A percentile compares a stretch with the other conserved stretches of the same genome.
Evolutionary conservation across 2,329 filamentous ascomycete genomes (phyloP).

Genomic region (Verticillium longisporum): DNA sequence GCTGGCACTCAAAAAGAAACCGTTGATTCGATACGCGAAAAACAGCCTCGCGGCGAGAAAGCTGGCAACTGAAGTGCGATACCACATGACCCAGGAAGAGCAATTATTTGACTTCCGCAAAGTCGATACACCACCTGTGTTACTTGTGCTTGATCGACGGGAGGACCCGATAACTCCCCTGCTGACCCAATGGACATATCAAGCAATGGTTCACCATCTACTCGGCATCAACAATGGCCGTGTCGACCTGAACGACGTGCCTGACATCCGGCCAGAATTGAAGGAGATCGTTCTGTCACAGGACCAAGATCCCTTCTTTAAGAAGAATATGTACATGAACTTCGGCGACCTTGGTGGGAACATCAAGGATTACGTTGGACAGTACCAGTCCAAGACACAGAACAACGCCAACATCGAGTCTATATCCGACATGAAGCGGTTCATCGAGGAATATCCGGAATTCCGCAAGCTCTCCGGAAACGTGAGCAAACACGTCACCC

Average conservation of each 20-base stretch:
- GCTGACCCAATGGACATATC: constrained; percentile 97
- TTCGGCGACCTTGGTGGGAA: constrained; percentile 93
- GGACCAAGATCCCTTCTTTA: constrained; percentile 98
- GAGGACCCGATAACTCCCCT: constrained; percentile 93
- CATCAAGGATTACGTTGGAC: constrained; percentile 97
- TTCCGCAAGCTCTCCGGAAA: constrained; percentile 96
- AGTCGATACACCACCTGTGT: constrained; percentile 87
- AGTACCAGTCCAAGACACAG: constrained; percentile 97
- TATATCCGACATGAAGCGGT: constrained; percentile 97
- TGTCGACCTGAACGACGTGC: constrained; percentile 78
- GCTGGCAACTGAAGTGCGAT: constrained; percentile 84
- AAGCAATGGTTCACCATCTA: constrained; percentile 98
- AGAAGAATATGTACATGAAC: constrained; percentile 97
- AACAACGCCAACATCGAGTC: constrained; percentile 94
- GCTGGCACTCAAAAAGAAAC: constrained; percentile 91
- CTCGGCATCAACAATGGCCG: constrained; percentile 93
- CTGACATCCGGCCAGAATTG: constrained; percentile 77
- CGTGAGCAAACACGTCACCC: constrained; percentile 95
- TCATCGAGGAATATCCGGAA: constrained; percentile 97
- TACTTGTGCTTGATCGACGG: constrained; percentile 82
- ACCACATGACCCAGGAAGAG: constrained; percentile 91
- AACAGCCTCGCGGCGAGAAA: constrained; percentile 89
- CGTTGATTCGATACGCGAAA: constrained; percentile 86
- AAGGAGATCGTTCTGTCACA: constrained; percentile 93
- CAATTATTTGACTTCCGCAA: constrained; percentile 94